Base-by-base conservation (phyloP, 371 early-diverging fungal species). In the Saksenaea vasiformis region DNA sequence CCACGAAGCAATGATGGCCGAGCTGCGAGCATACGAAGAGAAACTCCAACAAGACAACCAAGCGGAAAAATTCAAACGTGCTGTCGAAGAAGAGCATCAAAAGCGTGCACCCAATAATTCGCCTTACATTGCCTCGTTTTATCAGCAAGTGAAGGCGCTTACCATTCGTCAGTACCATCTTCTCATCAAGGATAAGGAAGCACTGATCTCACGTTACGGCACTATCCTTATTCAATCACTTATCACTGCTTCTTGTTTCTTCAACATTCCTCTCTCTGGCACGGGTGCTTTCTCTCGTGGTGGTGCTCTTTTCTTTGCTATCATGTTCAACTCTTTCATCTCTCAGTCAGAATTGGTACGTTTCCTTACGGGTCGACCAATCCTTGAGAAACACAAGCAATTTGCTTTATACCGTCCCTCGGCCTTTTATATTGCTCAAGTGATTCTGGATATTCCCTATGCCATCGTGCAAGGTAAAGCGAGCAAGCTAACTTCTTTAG, bases 191-290 rank as follows among this genome's bases (percentile, higher is more conserved):
- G 85, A 82, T 54, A 65, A 65, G 57, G 67, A 72, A 19, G 74
- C 77, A 8, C 66, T 89, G n/a, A 58, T 84, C 19, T 86, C 87
- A 62, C 82, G 85, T 27, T 83, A 82, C 58, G 80, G 85, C 28
- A 82, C 85, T 13, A 82, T 82, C 41, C 54, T 87, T 13, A 72
- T 88, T 56, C 86, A 87, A 80, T 86, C 87, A 39, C 66, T 89
- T n/a, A 85, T 91, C 54, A 84, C 86, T 57, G 90, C 89, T 10
- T 87, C 89, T 5, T 83, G 87, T 44, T 91, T 90, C 69, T 85
- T 81, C 58, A 65, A 74, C 55, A 65, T 90, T 43, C 86, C 89
- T 1, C 58, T 58, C 0, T 69, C 69, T 56, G 75, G 80, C 5
- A 64, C 68, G 22, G 90, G 91, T 38, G 85, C 88, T 47, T 89